These are phyloP conservation scores for Ustilago curta DNA, from an alignment of 1,284 basidiomycete genomes.

Conservation along the genomic window DNA sequence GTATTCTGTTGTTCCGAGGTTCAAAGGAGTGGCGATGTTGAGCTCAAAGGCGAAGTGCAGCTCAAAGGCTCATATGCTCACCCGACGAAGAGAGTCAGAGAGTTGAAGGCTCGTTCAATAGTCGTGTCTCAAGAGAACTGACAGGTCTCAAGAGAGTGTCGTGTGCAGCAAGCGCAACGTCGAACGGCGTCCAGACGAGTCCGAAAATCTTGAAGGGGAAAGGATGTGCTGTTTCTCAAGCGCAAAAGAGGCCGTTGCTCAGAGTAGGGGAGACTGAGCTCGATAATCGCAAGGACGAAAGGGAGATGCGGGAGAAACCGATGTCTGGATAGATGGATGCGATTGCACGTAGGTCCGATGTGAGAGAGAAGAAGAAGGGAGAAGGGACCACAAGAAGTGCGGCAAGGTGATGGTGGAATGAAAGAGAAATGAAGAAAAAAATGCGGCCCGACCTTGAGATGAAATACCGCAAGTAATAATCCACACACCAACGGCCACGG, in stretches of 20 bases:
- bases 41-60: constrained; percentile 30
- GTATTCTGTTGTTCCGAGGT: constrained; percentile 11
- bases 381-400: neutral
- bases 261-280: constrained; percentile 11
- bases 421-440: neutral
- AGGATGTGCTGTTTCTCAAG: constrained; percentile 21
- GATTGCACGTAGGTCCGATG: constrained; percentile 11
- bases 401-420: constrained; percentile 7
- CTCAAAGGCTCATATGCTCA: constrained; percentile 42
- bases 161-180: constrained; percentile 1
- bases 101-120: neutral
- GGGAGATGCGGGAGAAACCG: neutral
- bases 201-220: constrained; percentile 18
- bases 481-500: too few species aligned
- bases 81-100: constrained; percentile 14
- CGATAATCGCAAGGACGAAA: neutral
- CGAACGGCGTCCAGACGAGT: neutral
- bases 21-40: constrained; percentile 1
- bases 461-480: too few species aligned
- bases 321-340: constrained; percentile 5
- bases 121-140: constrained; percentile 24
- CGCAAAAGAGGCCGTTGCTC: constrained; percentile 18
- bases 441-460: too few species aligned
- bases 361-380: neutral
- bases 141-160: constrained; percentile 24